Base-by-base conservation (phyloP, 768 basidiomycete species). In the Dioszegia hungarica region DNA sequence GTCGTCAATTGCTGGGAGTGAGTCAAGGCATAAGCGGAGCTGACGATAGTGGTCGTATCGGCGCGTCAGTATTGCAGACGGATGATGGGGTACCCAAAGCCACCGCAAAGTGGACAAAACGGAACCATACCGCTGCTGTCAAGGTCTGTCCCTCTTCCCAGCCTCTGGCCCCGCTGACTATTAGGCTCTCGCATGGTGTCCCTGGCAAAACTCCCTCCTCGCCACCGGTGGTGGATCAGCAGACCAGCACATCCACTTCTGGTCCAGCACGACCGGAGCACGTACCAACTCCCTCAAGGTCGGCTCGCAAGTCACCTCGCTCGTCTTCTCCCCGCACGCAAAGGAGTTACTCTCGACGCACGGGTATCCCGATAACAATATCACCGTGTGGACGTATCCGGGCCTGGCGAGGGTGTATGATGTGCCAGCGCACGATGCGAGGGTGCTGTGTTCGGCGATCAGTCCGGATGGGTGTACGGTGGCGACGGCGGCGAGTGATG, bases 1-100 rank as follows among this genome's bases (percentile, higher is more conserved):
- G 92, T 95, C n/a, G 92, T 98, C 50, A 95, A 97, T 70, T 87
- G 95, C 47, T 99, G 94, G 94, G 94, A 99, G 5, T 82, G 89
- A 54, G 79, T 88, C 83, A 83, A 0, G 82, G 83, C 59, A 36
- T 22, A 15, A 28, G 11, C 29, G 3, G 19, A 27, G 36, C 54
- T 59, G 33, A 60, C 52, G 15, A 5, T 37, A 77, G 76, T 54
- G 74, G 70, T 27, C 67, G 76, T 28, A 72, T 75, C 37, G 75
- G 75, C 1, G 70, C 72, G 15, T 74, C 76, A 9, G 67, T 77
- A 5, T 45, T 76, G 15, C 67, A 70, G 33, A 70, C 60, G 1
- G 65, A 64, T 11, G 74, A 72, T 20, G 70, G 70, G 29, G 57
- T 73, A 3, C 68, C 74, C 9, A 57, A 66, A 20, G 70, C 68